Evolutionary conservation across 768 basidiomycete genomes (phyloP), one percentile per base, ranked within the genome.

Genomic region (Russula emetica): DNA sequence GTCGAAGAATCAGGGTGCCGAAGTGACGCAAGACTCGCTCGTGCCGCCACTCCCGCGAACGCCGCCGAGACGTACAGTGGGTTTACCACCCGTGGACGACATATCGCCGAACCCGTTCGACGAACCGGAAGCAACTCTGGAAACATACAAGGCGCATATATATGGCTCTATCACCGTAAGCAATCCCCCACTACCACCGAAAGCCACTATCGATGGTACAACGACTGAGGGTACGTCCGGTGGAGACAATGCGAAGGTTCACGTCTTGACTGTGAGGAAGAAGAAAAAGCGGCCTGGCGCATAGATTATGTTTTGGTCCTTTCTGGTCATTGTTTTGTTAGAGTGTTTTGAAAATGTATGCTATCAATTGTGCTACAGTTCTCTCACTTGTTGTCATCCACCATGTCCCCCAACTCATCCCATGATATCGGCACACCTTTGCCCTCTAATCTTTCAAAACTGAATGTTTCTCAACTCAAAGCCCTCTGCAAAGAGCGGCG

Each of bases 81-180:
- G 71, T 50, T 73, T 69, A 64, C 70, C 70, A 7, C 51, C 64
- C 10, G 62, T 76, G 63, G 67, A 75, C 13, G 85, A 85, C 49
- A 73, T 82, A 30, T 85, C 86, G 54, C 85, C 86, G 47, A 87
- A 86, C 70, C 82, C 84, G 22, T 87, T 86, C 71, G 79, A 84
- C 9, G 87, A 88, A 69, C 85, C 86, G 8, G 80, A 80, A 56
- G 78, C 82, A 40, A 84, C 83, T 38, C 74, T 80, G 49, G 84
- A 84, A 72, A 85, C 83, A 56, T 88, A 89, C 73, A 61, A 72
- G n/a, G 73, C 78, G 55, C 74, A 83, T 70, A 82, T 90, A 32
- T 86, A 85, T 71, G 87, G 87, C 30, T 71, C 76, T n/a, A 72
- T 83, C 51, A 64, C 62, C 49, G 83, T 87, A 54, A 76, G 77